Percentiles rank a stretch among this genome's conserved stretches.
Conservation (phyloP, 1,284 basidiomycete species). For the Papiliotrema flavescens region DNA sequence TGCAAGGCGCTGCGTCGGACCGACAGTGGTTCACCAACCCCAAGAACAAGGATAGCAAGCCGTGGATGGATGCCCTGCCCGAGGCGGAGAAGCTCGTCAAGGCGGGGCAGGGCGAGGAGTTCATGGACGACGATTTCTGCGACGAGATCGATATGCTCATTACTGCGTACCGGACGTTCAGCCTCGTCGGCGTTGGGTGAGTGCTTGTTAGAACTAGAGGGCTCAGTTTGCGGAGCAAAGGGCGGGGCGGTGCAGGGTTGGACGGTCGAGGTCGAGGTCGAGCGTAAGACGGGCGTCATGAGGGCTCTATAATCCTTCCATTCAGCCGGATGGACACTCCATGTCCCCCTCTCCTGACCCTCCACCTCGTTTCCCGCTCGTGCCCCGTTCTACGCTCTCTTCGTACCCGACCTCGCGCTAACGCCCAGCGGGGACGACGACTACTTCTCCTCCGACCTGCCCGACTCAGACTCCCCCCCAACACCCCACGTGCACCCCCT, state of each 20-base stretch:
- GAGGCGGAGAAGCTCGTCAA: slow-evolving; percentile 27
- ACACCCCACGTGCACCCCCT: slow-evolving; percentile 36
- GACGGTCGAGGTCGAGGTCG: background rate
- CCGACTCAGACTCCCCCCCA: slow-evolving; percentile 14
- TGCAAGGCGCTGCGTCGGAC: slow-evolving; percentile 49
- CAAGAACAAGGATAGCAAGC: slow-evolving; percentile 1
- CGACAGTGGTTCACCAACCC: slow-evolving; percentile 33
- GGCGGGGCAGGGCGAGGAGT: slow-evolving; percentile 27
- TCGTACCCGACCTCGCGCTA: slow-evolving; percentile 4
- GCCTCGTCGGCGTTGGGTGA: slow-evolving; percentile 36
- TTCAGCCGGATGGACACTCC: no score
- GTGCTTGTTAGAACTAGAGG: no score
- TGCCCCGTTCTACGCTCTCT: no score
- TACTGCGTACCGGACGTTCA: slow-evolving; percentile 39
- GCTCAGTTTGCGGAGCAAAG: no score
- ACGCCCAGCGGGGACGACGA: slow-evolving; percentile 47
- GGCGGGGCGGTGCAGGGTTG: no score
- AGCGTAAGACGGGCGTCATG: background rate
- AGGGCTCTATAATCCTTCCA: no score
- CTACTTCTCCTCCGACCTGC: slow-evolving; percentile 47
- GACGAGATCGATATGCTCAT: slow-evolving; percentile 24
- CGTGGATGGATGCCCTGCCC: slow-evolving; percentile 17
- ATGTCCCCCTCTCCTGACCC: no score
- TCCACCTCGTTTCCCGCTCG: no score
- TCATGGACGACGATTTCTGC: slow-evolving; percentile 22